A percentile compares a stretch with the other conserved stretches of the same genome.
Evolutionary conservation across 768 basidiomycete genomes (phyloP).

Genomic region (Suillus clintonianus): DNA sequence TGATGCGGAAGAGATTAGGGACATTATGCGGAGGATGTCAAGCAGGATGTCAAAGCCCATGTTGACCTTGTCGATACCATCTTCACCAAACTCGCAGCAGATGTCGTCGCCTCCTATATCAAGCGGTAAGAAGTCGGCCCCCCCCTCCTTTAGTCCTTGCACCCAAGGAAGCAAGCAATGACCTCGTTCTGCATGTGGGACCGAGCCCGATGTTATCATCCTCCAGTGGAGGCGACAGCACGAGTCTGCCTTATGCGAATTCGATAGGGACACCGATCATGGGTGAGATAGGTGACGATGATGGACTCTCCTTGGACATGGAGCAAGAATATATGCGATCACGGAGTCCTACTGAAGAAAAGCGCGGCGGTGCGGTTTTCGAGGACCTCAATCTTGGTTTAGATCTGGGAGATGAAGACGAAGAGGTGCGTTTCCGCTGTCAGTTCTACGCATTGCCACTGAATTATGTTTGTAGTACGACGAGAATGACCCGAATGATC

Average conservation of each 20-base stretch:
- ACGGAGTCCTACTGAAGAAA: slow-evolving; percentile 42
- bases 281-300: slow-evolving; percentile 18
- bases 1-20: slow-evolving; percentile 38
- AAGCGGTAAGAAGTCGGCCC: slow-evolving; percentile 40
- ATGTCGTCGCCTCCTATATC: slow-evolving; percentile 38
- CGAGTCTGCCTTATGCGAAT: slow-evolving; percentile 49
- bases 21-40: slow-evolving; percentile 44
- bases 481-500: slow-evolving; percentile 71
- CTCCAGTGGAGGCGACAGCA: slow-evolving; percentile 34
- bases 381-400: slow-evolving; percentile 49
- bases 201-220: slow-evolving; percentile 35
- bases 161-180: slow-evolving; percentile 33
- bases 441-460: slow-evolving; percentile 14
- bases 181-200: slow-evolving; percentile 37
- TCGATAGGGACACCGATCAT: slow-evolving; percentile 22
- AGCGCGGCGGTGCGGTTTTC: slow-evolving; percentile 47
- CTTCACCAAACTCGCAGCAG: slow-evolving; percentile 37
- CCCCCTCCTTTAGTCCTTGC: slow-evolving; percentile 62
- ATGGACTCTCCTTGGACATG: slow-evolving; percentile 24
- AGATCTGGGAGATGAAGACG: slow-evolving; percentile 42
- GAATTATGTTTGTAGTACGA: slow-evolving; percentile 50
- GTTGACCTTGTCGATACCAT: slow-evolving; percentile 39
- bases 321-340: slow-evolving; percentile 30
- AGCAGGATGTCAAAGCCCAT: slow-evolving; percentile 41
- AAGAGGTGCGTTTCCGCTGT: slow-evolving; percentile 36